These are phyloP conservation scores for Penicillium sp. DNA, from an alignment of 2,329 filamentous ascomycete genomes.

Conservation along the genomic window DNA sequence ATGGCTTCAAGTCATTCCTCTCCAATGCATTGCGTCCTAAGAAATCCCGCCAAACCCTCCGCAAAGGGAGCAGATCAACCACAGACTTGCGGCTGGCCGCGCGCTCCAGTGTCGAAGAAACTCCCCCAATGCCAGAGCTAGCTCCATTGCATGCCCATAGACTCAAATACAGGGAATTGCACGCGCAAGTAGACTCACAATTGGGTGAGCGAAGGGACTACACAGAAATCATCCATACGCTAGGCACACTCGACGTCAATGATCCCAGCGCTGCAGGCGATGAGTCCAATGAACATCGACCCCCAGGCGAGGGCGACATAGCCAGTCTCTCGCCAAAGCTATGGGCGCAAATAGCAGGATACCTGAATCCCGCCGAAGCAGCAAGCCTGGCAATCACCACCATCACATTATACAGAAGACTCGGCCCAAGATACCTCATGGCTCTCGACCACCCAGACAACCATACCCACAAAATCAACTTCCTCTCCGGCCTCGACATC, in stretches of 20 bases:
- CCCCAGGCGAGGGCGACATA: conserved; percentile 44
- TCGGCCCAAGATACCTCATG: conserved; percentile 44
- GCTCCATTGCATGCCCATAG: conserved; percentile 37
- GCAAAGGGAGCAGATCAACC: conserved; percentile 32
- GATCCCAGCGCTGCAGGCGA: conserved; percentile 22
- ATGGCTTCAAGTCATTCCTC: conserved; percentile 32
- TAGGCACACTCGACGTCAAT: conserved; percentile 32
- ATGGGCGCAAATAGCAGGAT: conserved; percentile 47
- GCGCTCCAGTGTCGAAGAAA: conserved; percentile 24
- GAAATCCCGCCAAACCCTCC: conserved; percentile 38
- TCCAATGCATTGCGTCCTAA: conserved; percentile 33
- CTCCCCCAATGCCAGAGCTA: conserved; percentile 31
- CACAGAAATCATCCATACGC: conserved; percentile 36
- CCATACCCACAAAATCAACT: conserved; percentile 47
- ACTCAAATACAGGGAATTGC: conserved; percentile 30
- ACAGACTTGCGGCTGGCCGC: conserved; percentile 28
- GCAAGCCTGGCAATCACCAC: conserved; percentile 51
- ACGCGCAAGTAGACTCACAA: conserved; percentile 34
- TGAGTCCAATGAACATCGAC: conserved; percentile 22
- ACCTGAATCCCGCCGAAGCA: conserved; percentile 46
- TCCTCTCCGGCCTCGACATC: conserved; percentile 53
- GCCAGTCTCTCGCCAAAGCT: conserved; percentile 45
- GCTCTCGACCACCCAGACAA: conserved; percentile 46
- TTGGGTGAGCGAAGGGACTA: conserved; percentile 39
- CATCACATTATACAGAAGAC: conserved; percentile 45